Conservation (phyloP, 208 protist species). For the Zelonia costaricensis region DNA sequence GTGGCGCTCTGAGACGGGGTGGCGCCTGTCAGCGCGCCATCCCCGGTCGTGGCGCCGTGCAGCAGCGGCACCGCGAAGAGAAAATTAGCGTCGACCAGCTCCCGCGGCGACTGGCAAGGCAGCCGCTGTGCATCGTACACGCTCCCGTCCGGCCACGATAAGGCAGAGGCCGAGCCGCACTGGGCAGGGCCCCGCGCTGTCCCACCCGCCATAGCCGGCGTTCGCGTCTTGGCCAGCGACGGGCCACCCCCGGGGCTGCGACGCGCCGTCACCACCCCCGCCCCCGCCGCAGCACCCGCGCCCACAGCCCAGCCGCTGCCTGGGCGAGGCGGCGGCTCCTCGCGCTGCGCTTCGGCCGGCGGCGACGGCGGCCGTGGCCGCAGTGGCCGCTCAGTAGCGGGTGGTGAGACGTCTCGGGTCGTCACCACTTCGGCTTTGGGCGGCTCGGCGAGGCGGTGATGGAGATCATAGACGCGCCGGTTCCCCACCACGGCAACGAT, state of each 20-base stretch:
- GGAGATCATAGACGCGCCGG: not conserved
- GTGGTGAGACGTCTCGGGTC: not conserved
- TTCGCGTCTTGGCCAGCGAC: conserved; percentile 11
- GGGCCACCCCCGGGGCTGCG: no score
- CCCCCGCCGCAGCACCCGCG: no score
- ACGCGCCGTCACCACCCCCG: no score
- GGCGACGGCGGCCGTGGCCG: conserved; percentile 2
- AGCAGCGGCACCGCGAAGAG: not conserved
- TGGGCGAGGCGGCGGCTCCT: no score
- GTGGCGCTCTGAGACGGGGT: not conserved
- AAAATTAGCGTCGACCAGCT: not conserved
- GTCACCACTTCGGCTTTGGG: no score
- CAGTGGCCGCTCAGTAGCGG: not conserved
- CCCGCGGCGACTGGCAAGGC: not conserved
- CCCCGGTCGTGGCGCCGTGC: not conserved
- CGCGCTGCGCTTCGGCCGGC: no score
- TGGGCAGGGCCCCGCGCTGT: not conserved
- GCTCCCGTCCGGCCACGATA: conserved; percentile 5
- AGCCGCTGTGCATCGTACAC: not conserved
- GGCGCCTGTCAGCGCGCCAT: no score
- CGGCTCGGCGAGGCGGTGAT: not conserved
- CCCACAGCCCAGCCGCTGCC: no score
- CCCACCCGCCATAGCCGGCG: not conserved
- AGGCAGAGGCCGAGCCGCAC: no score
- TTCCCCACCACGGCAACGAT: not conserved